These are phyloP conservation scores for Podaxis mareebaensis DNA, from an alignment of 768 basidiomycete genomes.

Conservation along the genomic window DNA sequence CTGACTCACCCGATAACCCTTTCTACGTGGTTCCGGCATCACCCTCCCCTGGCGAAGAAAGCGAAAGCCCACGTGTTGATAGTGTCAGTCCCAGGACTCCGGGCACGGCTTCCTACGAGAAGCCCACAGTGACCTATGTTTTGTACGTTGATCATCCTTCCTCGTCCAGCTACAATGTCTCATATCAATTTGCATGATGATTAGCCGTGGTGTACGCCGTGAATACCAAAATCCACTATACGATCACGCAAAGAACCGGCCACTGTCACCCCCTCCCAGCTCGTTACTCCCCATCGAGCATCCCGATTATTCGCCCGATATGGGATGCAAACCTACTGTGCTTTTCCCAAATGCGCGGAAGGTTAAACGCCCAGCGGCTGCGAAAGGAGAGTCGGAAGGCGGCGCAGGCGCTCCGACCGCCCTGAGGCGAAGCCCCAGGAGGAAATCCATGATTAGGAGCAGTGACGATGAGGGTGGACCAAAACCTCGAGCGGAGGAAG, in stretches of 20 bases:
- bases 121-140: conserved; percentile 67
- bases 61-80: conserved; percentile 34
- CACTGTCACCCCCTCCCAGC: conserved; percentile 43
- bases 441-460: conserved; percentile 1
- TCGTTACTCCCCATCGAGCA: conserved; percentile 60
- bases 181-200: conserved; percentile 6
- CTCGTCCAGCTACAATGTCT: conserved; percentile 41
- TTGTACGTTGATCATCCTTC: conserved; percentile 51
- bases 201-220: conserved; percentile 67
- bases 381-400: neutral
- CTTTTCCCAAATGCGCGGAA: conserved; percentile 47
- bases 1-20: conserved; percentile 71
- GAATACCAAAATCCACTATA: conserved; percentile 66
- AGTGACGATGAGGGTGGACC: conserved; percentile 12
- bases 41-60: conserved; percentile 34
- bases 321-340: conserved; percentile 54
- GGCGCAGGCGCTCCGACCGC: conserved; percentile 1
- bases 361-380: conserved; percentile 10
- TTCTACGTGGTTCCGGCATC: conserved; percentile 43
- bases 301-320: conserved; percentile 63
- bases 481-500: conserved; percentile 7
- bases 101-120: conserved; percentile 50
- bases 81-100: conserved; percentile 31
- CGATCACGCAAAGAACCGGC: conserved; percentile 40
- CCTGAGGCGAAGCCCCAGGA: conserved; percentile 15